Conservation (phyloP, 805 yeast genomes). For the Saccharomycopsis javanensis region DNA sequence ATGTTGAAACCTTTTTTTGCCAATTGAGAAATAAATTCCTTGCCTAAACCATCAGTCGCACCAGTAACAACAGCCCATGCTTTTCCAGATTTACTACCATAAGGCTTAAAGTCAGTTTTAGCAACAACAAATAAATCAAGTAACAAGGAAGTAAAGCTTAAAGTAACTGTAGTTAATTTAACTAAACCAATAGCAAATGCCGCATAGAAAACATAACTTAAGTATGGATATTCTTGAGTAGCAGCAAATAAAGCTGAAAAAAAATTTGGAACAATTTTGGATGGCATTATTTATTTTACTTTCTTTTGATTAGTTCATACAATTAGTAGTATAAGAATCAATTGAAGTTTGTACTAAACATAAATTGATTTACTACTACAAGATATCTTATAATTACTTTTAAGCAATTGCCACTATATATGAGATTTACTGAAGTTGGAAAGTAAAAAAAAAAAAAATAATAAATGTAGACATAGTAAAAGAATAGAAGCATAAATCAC, state of each 20-base stretch:
- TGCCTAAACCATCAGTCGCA: slow-evolving; percentile 96
- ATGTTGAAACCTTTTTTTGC: slow-evolving; percentile 80
- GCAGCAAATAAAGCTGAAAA: slow-evolving; percentile 1
- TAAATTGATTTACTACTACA: no score
- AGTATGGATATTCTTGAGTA: slow-evolving; percentile 3
- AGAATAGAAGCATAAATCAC: no score
- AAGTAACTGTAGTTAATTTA: slow-evolving; percentile 41
- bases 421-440: no score
- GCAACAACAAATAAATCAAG: slow-evolving; percentile 58
- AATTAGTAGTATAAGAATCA: not conserved
- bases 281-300: not conserved
- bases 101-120: slow-evolving; percentile 44
- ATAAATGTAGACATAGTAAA: no score
- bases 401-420: no score
- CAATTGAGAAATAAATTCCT: slow-evolving; percentile 78
- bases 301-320: not conserved
- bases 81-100: slow-evolving; percentile 59
- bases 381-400: no score
- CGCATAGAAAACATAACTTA: slow-evolving; percentile 10
- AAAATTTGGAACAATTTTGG: not conserved
- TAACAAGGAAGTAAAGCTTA: slow-evolving; percentile 46
- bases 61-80: slow-evolving; percentile 96
- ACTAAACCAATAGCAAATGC: slow-evolving; percentile 53
- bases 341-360: no score
- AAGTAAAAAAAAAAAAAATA: no score